Evolutionary conservation across 768 basidiomycete species (phyloP).

Genomic region (Lentinula edodes): DNA sequence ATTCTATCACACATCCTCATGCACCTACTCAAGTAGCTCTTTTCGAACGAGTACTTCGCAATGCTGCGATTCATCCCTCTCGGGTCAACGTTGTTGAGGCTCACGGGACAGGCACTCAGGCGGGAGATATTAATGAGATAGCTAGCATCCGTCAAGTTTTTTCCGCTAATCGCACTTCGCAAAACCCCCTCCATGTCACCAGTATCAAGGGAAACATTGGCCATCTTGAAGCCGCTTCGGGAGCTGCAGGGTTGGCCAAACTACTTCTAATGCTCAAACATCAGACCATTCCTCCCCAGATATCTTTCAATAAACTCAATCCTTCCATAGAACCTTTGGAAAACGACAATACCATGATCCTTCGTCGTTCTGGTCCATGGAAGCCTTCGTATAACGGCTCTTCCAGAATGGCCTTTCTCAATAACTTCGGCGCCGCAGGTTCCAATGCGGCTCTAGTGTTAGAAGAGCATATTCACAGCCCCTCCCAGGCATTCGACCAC

Average conservation of each 20-base stretch:
- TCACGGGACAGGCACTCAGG: constrained; percentile 71
- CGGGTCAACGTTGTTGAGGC: constrained; percentile 64
- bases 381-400: constrained; percentile 20
- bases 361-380: constrained; percentile 36
- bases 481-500: not conserved
- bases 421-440: constrained; percentile 74
- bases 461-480: constrained; percentile 39
- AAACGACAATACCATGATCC: constrained; percentile 43
- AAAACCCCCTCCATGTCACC: constrained; percentile 57
- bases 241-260: constrained; percentile 66
- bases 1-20: constrained; percentile 74
- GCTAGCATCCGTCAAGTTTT: constrained; percentile 57
- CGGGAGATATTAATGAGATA: constrained; percentile 64
- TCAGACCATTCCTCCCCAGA: constrained; percentile 50
- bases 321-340: constrained; percentile 46
- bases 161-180: constrained; percentile 28
- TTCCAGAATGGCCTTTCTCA: constrained; percentile 53
- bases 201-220: constrained; percentile 73
- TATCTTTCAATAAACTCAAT: constrained; percentile 53
- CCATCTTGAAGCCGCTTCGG: constrained; percentile 72
- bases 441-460: constrained; percentile 61
- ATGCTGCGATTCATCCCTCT: constrained; percentile 36
- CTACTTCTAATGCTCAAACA: constrained; percentile 63
- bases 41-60: constrained; percentile 41
- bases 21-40: constrained; percentile 52